phyloP scores from a whole-genome alignment of 768 basidiomycete species.

The Udeniomyces megalosporus region DNA sequence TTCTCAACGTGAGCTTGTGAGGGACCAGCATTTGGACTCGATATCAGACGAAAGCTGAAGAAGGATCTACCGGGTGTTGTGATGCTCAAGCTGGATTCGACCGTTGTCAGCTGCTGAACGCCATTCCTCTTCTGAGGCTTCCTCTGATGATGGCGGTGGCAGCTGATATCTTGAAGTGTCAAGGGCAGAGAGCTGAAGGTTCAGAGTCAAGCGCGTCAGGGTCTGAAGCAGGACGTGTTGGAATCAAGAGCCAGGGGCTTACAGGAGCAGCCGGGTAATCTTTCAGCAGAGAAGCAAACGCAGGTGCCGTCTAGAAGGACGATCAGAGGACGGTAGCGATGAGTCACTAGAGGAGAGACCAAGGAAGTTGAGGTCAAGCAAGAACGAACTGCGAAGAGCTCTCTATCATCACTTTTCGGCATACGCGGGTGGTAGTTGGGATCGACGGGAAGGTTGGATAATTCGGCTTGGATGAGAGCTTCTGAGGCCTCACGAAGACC shows the following conservation, averaged over 20 bases:
- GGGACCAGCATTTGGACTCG: too few species aligned
- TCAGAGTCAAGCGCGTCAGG: background rate
- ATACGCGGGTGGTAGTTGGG: background rate
- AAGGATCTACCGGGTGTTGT: constrained; percentile 47
- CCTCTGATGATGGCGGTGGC: constrained; percentile 43
- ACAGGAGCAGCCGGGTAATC: constrained; percentile 11
- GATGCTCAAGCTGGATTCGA: constrained; percentile 69
- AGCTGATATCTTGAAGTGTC: constrained; percentile 61
- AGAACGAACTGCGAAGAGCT: background rate
- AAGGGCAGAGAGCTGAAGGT: constrained; percentile 31
- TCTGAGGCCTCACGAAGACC: constrained; percentile 10
- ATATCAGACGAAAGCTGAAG: background rate
- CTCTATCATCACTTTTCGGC: too few species aligned
- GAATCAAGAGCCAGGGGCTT: background rate
- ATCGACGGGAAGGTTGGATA: background rate
- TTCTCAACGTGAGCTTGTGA: too few species aligned
- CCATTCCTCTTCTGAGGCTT: constrained; percentile 60
- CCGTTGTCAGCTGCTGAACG: constrained; percentile 55
- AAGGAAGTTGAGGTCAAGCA: background rate
- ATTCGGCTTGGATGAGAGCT: background rate
- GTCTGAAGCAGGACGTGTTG: background rate
- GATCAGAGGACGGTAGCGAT: background rate
- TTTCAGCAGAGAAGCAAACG: background rate
- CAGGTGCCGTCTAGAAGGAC: background rate
- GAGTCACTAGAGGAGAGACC: too few species aligned